These are phyloP conservation scores for Pseudonectria foliicola DNA, from an alignment of 2,329 filamentous ascomycete genomes.

Conservation along the genomic window DNA sequence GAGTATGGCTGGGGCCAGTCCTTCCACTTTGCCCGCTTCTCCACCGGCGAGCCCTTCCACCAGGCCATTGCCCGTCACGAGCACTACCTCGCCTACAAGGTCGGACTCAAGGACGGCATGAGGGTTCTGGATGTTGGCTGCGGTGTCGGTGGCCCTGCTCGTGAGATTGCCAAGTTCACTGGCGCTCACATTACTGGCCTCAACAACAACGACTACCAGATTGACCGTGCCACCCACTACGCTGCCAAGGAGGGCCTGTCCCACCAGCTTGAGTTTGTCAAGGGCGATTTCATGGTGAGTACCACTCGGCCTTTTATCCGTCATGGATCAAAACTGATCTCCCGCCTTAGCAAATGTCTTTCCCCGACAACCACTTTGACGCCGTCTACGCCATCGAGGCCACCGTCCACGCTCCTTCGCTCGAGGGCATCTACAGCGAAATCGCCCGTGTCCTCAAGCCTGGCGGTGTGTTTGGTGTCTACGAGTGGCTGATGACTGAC, in stretches of 20 bases:
- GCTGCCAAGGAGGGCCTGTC: constrained; percentile 74
- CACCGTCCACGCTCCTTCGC: constrained; percentile 84
- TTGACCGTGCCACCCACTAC: constrained; percentile 83
- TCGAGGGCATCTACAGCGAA: constrained; percentile 88
- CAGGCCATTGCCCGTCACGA: constrained; percentile 94
- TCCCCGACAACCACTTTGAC: constrained; percentile 86
- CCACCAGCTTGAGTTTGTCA: constrained; percentile 76
- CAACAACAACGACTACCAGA: constrained; percentile 99
- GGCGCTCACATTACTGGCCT: constrained; percentile 82
- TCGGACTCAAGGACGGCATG: constrained; percentile 79
- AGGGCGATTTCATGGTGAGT: constrained; percentile 88
- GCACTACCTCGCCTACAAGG: constrained; percentile 90
- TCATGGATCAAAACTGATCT: not conserved
- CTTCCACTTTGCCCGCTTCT: constrained; percentile 97
- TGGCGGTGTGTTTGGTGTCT: constrained; percentile 90
- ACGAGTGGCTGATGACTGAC: constrained; percentile 99
- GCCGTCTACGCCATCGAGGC: constrained; percentile 97
- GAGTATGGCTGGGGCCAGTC: constrained; percentile 95
- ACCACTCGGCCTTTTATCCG: not conserved
- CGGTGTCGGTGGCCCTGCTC: constrained; percentile 89
- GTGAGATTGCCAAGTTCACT: constrained; percentile 94
- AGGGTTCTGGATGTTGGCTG: constrained; percentile 93
- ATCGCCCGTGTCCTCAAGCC: constrained; percentile 95
- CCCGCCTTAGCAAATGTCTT: constrained; percentile 73
- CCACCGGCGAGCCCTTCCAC: constrained; percentile 75